Base-by-base conservation (phyloP, 495 filamentous ascomycete genomes). In the Poronia punctata region DNA sequence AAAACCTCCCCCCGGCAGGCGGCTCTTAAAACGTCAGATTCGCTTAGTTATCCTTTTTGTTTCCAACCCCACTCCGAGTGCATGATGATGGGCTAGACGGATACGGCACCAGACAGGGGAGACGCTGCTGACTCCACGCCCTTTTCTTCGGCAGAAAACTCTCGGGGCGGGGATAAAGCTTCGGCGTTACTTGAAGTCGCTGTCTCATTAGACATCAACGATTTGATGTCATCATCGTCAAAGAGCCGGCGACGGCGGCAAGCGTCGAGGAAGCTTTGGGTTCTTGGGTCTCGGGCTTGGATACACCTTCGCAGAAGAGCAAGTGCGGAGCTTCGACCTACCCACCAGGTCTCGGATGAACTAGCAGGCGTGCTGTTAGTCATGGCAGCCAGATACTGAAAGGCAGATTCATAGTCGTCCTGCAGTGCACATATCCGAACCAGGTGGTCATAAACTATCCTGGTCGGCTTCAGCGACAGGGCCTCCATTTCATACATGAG, bases 401-500 rank as follows among this genome's bases (percentile, higher is more conserved):
- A 74, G 1, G 79, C 80, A 27, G 68, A 68, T 38, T 80, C 71
- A 35, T 78, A 68, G 18, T 67, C 58, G 3, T 71, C 59, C 17
- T 70, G 64, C 11, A 64, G 53, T 11, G 82, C 47, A 50, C 82
- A 86, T 43, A 83, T 72, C 14, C 82, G 59, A 26, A 90, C 75
- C 12, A 93, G 54, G 19, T 72, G 63, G 48, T 90, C 82, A 50
- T 85, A 86, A 2, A 82, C 86, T 27, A 66, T 47, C 12, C 54
- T 49, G 37, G 83, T 67, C 1, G 86, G 80, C 14, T 66, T 49
- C 20, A 90, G 59, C 7, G 67, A 65, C 26, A 83, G 66, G 15
- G 74, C 70, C 1, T 75, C 61, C 80, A 94, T 89, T 55, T 95
- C 89, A 11, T 72, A 67, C 11, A 80, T 72, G 1, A 92, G 49